These are phyloP conservation scores for Tolypocladium sp. DNA, from an alignment of 2,329 filamentous ascomycete genomes.

Conservation along the genomic window DNA sequence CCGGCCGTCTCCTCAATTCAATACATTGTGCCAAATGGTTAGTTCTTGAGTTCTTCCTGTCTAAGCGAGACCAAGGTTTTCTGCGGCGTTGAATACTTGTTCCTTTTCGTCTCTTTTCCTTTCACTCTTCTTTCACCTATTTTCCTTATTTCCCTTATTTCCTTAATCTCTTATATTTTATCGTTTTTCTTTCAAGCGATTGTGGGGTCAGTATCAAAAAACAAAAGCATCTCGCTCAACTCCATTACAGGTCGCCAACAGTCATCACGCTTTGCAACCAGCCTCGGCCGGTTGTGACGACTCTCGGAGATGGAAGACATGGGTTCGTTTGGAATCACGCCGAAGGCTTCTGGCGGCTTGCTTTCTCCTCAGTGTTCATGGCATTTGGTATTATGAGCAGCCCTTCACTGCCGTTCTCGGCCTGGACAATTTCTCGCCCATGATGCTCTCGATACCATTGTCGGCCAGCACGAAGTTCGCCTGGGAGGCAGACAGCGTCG, in stretches of 20 bases:
- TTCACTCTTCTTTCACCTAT: slow-evolving; percentile 15
- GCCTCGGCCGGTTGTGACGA: slow-evolving; percentile 12
- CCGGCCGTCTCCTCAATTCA: slow-evolving; percentile 39
- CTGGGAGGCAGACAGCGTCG: slow-evolving; percentile 38
- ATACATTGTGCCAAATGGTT: slow-evolving; percentile 44
- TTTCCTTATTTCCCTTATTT: slow-evolving; percentile 18
- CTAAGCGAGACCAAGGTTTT: neutral
- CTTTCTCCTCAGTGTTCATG: slow-evolving; percentile 47
- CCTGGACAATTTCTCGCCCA: slow-evolving; percentile 24
- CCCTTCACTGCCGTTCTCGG: slow-evolving; percentile 21
- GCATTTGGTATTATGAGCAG: slow-evolving; percentile 45
- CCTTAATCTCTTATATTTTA: slow-evolving; percentile 16
- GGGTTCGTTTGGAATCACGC: slow-evolving; percentile 42
- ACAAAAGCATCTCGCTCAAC: slow-evolving; percentile 15
- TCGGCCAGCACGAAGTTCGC: slow-evolving; percentile 31
- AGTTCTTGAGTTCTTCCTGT: slow-evolving; percentile 19
- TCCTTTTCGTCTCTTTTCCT: slow-evolving; percentile 10
- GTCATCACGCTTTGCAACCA: slow-evolving; percentile 16
- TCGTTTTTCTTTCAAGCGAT: slow-evolving; percentile 9
- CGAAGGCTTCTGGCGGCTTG: slow-evolving; percentile 47
- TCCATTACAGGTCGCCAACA: slow-evolving; percentile 29
- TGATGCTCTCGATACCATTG: slow-evolving; percentile 34
- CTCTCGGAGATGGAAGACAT: slow-evolving; percentile 36
- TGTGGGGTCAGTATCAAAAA: neutral
- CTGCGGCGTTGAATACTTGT: slow-evolving; percentile 10